Evolutionary conservation across 2,329 filamentous ascomycete species (phyloP).

Genomic region (Ophiostoma fasciatum): DNA sequence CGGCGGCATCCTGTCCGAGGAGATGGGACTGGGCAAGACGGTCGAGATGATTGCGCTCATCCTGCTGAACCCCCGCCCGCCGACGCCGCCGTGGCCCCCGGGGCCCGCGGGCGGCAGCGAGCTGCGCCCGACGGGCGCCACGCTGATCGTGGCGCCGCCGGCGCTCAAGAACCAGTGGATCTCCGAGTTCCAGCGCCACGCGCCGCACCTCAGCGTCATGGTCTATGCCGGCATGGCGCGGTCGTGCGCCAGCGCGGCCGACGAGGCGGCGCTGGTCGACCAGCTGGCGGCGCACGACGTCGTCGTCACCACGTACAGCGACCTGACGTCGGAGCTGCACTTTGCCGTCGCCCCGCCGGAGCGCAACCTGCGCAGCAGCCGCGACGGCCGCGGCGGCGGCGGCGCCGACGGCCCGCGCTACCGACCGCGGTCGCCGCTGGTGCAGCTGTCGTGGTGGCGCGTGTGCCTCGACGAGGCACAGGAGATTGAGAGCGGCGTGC

Average conservation of each 20-base stretch:
- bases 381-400: neutral
- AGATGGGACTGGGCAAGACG: constrained; percentile 76
- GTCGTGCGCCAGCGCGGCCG: constrained; percentile 21
- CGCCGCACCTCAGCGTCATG: constrained; percentile 39
- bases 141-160: constrained; percentile 45
- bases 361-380: constrained; percentile 48
- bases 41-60: constrained; percentile 60
- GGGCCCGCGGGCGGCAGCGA: constrained; percentile 28
- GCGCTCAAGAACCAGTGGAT: constrained; percentile 47
- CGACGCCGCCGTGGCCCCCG: constrained; percentile 42
- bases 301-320: constrained; percentile 49
- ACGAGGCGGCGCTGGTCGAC: constrained; percentile 25
- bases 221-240: constrained; percentile 36
- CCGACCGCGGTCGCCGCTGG: constrained; percentile 57
- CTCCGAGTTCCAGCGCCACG: constrained; percentile 42
- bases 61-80: constrained; percentile 39
- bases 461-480: constrained; percentile 69
- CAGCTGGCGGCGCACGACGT: constrained; percentile 38
- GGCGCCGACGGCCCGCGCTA: constrained; percentile 36
- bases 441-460: constrained; percentile 78
- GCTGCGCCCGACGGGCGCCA: constrained; percentile 37
- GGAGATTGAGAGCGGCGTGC: constrained; percentile 84
- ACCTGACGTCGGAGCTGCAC: constrained; percentile 69
- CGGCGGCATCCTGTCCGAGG: constrained; percentile 59
- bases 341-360: constrained; percentile 57